A percentile compares a stretch with the other conserved stretches of the same genome.
These are phyloP conservation scores for Eucommia ulmoides DNA, from an alignment of 257 asterid genomes.

Conservation along the genomic window DNA sequence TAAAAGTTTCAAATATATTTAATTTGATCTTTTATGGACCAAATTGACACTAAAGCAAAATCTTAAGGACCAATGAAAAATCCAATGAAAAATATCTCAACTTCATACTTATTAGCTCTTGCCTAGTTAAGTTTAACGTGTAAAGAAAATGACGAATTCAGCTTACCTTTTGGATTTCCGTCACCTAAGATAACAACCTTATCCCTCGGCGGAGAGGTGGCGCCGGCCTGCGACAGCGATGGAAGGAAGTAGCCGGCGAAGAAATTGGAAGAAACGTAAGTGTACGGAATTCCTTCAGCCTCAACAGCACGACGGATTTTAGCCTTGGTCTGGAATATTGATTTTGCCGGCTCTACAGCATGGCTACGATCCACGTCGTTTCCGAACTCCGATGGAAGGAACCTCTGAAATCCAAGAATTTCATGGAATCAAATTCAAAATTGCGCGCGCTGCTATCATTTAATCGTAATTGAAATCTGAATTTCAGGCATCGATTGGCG, in stretches of 20 bases:
- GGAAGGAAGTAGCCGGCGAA: slow-evolving; percentile 8
- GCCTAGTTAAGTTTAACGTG: no score
- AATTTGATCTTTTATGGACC: no score
- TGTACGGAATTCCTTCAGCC: slow-evolving; percentile 9
- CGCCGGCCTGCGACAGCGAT: slow-evolving; percentile 7
- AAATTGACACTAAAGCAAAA: no score
- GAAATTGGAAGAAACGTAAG: slow-evolving; percentile 1
- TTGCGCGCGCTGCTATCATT: no score
- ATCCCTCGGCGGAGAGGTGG: slow-evolving; percentile 40
- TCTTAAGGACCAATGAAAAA: no score
- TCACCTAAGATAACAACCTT: slow-evolving; percentile 37
- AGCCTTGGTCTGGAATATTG: slow-evolving; percentile 4
- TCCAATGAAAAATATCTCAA: no score
- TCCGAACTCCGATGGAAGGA: slow-evolving; percentile 10
- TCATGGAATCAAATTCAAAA: no score
- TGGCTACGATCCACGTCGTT: slow-evolving; percentile 6
- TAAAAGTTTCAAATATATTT: no score
- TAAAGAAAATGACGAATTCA: no score
- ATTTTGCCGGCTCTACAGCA: slow-evolving; percentile 9
- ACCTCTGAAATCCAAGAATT: slow-evolving; percentile 7
- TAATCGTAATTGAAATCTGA: no score
- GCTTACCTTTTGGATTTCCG: slow-evolving; percentile 36
- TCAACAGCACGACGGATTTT: slow-evolving; percentile 8
- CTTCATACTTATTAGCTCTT: no score
- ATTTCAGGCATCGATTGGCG: no score